Conservation (phyloP, 2,329 filamentous ascomycete genomes). For the Bipolaris gigantea region DNA sequence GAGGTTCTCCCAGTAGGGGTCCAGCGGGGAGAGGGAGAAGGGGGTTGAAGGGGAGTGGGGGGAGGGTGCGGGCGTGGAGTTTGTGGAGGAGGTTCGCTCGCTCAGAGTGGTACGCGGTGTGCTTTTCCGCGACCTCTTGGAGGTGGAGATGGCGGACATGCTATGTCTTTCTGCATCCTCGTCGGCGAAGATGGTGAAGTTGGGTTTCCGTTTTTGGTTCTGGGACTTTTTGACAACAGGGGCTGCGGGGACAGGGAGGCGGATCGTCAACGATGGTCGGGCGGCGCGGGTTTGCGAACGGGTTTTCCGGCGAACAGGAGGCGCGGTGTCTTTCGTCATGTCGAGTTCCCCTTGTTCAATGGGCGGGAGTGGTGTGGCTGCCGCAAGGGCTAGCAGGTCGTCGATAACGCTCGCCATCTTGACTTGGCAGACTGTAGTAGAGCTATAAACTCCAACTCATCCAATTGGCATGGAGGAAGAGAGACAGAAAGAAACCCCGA, state of each 20-base stretch:
- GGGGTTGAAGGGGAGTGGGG: slow-evolving; percentile 13
- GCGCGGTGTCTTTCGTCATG: not conserved
- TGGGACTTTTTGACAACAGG: not conserved
- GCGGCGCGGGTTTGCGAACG: not conserved
- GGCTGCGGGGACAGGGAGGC: not conserved
- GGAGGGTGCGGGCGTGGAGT: slow-evolving; percentile 14
- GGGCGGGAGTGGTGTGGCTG: slow-evolving; percentile 9
- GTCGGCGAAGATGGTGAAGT: slow-evolving; percentile 22
- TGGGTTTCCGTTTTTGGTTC: slow-evolving; percentile 13
- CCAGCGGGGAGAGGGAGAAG: slow-evolving; percentile 11
- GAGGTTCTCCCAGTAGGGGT: slow-evolving; percentile 20
- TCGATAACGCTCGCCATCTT: slow-evolving; percentile 10
- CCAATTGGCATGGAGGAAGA: not conserved
- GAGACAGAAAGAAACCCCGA: not conserved
- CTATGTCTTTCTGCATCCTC: not conserved
- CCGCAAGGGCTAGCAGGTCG: slow-evolving; percentile 8
- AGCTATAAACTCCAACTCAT: not conserved
- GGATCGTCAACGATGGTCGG: not conserved
- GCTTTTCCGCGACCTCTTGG: slow-evolving; percentile 12
- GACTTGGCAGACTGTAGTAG: slow-evolving; percentile 1
- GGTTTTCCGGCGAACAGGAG: not conserved
- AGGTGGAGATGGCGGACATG: not conserved
- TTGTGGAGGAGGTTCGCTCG: slow-evolving; percentile 6
- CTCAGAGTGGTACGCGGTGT: slow-evolving; percentile 13
- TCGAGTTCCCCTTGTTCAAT: not conserved